Evolutionary conservation across 2,329 filamentous ascomycete genomes (phyloP).

Genomic region (Pseudogymnoascus sp.): DNA sequence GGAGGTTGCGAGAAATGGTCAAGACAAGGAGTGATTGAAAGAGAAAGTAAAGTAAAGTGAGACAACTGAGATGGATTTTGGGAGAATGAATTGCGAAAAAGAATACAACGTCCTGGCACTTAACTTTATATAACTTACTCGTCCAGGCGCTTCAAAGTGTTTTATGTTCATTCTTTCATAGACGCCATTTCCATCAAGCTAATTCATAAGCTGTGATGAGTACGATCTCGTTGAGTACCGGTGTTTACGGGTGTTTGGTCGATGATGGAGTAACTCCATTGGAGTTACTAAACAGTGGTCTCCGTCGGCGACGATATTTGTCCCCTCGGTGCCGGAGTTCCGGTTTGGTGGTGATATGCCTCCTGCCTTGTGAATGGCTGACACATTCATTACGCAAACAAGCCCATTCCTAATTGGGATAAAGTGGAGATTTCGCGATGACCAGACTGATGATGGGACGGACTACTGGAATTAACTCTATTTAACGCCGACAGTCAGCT

Average conservation of each 20-base stretch:
- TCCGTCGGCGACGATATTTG: background rate
- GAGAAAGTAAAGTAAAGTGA: background rate
- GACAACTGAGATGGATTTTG: background rate
- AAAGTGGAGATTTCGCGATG: background rate
- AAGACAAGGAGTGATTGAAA: background rate
- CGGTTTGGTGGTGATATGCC: background rate
- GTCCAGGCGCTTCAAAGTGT: background rate
- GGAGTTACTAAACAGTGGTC: background rate
- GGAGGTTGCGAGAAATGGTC: background rate
- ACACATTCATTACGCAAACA: background rate
- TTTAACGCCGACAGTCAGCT: background rate
- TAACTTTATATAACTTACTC: conserved; percentile 1
- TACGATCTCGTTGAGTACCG: background rate
- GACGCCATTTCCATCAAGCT: background rate
- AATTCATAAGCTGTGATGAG: background rate
- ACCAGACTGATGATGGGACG: background rate
- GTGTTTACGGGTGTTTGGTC: background rate
- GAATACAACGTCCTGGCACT: background rate
- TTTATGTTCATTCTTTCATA: background rate
- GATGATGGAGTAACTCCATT: background rate
- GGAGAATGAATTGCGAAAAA: background rate
- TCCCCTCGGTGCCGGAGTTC: background rate
- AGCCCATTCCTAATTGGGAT: background rate
- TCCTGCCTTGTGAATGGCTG: background rate
- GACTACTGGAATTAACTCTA: background rate